Percentiles rank a stretch among this genome's conserved stretches.
These are phyloP conservation scores for Citrullus colocynthis DNA, from an alignment of 306 rosid species.

Conservation along the genomic window DNA sequence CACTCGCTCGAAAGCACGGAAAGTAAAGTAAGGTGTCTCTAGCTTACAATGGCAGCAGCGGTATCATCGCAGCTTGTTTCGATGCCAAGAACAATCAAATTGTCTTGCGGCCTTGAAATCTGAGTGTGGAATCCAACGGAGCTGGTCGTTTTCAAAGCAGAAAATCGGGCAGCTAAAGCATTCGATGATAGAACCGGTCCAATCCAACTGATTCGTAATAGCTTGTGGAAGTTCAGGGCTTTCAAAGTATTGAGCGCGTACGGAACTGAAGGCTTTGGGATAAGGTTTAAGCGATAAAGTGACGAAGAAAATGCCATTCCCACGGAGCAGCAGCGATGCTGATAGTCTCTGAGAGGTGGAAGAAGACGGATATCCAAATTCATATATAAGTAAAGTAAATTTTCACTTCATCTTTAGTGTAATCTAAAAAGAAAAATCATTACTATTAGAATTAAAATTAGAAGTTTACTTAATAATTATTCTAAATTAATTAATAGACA, in stretches of 20 bases:
- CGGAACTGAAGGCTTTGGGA: constrained; percentile 37
- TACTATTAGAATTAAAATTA: too few species aligned
- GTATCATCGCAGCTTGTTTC: constrained; percentile 99
- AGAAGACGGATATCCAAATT: background rate
- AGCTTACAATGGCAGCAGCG: constrained; percentile 76
- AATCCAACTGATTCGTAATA: constrained; percentile 8
- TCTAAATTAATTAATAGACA: too few species aligned
- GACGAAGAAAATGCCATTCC: constrained; percentile 41
- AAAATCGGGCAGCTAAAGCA: constrained; percentile 3
- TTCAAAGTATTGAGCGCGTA: constrained; percentile 7
- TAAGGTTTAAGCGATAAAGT: constrained; percentile 54
- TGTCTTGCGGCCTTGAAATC: constrained; percentile 16
- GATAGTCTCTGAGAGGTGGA: background rate
- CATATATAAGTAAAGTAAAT: too few species aligned
- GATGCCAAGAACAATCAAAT: constrained; percentile 63
- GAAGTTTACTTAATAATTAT: too few species aligned
- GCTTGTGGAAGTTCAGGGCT: constrained; percentile 16
- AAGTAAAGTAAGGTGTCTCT: background rate
- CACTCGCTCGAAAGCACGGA: background rate
- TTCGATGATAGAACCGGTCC: constrained; percentile 10
- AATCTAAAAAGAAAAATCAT: too few species aligned
- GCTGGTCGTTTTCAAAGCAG: constrained; percentile 1
- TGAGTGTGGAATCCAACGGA: constrained; percentile 2
- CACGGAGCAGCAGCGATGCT: background rate
- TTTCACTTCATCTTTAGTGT: too few species aligned